Conservation (phyloP, 352 stramenopile genomes). For the Phytophthora multivora region DNA sequence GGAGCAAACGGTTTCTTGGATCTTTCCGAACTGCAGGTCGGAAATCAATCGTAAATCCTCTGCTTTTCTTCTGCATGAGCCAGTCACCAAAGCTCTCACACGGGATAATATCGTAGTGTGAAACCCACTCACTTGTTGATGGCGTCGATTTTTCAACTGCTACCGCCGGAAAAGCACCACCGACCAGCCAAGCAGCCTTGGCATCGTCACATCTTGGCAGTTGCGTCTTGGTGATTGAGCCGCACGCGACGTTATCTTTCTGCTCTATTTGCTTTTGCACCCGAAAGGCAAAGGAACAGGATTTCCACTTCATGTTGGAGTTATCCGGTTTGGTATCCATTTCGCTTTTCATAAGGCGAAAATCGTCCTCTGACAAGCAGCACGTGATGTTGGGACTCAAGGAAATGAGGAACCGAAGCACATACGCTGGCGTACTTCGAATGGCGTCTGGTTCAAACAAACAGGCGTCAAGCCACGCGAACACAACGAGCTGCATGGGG, state of each 20-base stretch:
- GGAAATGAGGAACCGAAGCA: slow-evolving; percentile 49
- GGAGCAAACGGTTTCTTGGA: slow-evolving; percentile 6
- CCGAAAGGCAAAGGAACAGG: slow-evolving; percentile 39
- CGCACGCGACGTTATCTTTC: slow-evolving; percentile 37
- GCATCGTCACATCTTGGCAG: slow-evolving; percentile 3
- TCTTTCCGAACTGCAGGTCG: background rate
- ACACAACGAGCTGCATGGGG: slow-evolving; percentile 42
- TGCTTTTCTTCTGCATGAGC: slow-evolving; percentile 14
- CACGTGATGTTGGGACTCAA: slow-evolving; percentile 31
- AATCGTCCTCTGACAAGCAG: slow-evolving; percentile 26
- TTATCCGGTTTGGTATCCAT: slow-evolving; percentile 5
- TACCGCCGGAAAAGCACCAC: slow-evolving; percentile 14
- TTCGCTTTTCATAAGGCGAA: slow-evolving; percentile 15
- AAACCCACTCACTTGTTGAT: slow-evolving; percentile 15
- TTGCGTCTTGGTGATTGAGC: background rate
- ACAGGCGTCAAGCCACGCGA: slow-evolving; percentile 47
- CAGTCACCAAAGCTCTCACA: slow-evolving; percentile 13
- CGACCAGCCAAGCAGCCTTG: slow-evolving; percentile 16
- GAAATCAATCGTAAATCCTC: background rate
- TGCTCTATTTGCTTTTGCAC: slow-evolving; percentile 49
- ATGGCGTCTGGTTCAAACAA: slow-evolving; percentile 44
- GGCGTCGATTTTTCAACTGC: slow-evolving; percentile 17
- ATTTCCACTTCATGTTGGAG: slow-evolving; percentile 18
- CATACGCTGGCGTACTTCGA: slow-evolving; percentile 63
- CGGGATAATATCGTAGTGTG: background rate